Evolutionary conservation across 2,329 filamentous ascomycete species (phyloP), one percentile per base, ranked within the genome.

Genomic region (Penicillium sp.): DNA sequence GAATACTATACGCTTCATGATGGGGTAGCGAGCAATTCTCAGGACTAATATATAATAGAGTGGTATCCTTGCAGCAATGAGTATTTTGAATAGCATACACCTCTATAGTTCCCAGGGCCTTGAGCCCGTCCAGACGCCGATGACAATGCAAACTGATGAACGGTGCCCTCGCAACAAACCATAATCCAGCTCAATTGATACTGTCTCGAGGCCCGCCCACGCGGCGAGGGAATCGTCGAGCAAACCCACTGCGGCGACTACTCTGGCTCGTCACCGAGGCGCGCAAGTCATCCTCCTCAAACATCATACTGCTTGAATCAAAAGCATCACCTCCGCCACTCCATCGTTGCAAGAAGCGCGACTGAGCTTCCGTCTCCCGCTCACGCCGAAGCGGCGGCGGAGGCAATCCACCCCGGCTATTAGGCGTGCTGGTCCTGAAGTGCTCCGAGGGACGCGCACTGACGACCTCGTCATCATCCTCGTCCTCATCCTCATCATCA

Each of bases 171-270:
- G 20, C 18, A 13, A 18, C 13, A 40, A 25, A 11, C 11, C 11
- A 11, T 8, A 39, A 14, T 13, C 28, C 11, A 5, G 13, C 20
- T 59, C 50, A 70, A 57, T 84, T 82, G 48, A 86, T 73, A 59
- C 82, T 85, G 62, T 76, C 72, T 50, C 78, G 69, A 14, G 75
- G 71, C 8, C 65, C 66, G 57, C 75, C 70, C 22, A 61, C 60
- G 44, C 73, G 74, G 33, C 72, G 69, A 30, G 74, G 69, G 49
- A 78, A 69, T 44, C 72, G 68, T 38, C 65, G 63, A 16, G 71
- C 67, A 58, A 71, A 69, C 5, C 69, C 56, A 56, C 64, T 69
- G 41, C 51, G 63, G 40, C 59, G 68, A 60, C 60, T 74, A 46
- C 48, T 60, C 44, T 61, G 68, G 38, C 67, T 70, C 6, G 63